These are phyloP conservation scores for Wickerhamiella dianesei DNA, from an alignment of 805 yeast species.

Conservation along the genomic window DNA sequence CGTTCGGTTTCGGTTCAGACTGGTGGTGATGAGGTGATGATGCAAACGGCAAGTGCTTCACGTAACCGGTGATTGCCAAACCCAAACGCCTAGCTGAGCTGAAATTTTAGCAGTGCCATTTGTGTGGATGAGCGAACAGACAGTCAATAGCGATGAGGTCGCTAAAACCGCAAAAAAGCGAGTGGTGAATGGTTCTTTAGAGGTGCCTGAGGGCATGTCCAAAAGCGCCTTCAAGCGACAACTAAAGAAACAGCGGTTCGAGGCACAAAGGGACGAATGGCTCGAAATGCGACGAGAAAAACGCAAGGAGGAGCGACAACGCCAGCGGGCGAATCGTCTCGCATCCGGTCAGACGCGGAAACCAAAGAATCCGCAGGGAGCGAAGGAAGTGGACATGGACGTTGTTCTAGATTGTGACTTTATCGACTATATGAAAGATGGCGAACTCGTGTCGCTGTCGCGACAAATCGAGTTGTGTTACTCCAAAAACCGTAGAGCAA, in stretches of 20 bases:
- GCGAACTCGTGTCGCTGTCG: conserved; percentile 53
- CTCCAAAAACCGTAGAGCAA: conserved; percentile 56
- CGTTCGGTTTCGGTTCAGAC: too few relatives aligned
- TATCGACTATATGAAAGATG: conserved; percentile 76
- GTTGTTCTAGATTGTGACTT: conserved; percentile 81
- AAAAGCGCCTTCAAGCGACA: conserved; percentile 71
- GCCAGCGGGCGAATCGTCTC: conserved; percentile 4
- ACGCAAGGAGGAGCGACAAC: conserved; percentile 25
- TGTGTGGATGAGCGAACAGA: background rate
- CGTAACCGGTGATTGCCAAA: too few relatives aligned
- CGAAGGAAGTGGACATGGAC: conserved; percentile 28
- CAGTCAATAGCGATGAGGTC: too few relatives aligned
- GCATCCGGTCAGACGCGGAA: conserved; percentile 3
- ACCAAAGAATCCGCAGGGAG: conserved; percentile 2
- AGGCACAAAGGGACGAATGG: conserved; percentile 49
- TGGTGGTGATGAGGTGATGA: too few relatives aligned
- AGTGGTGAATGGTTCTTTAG: conserved; percentile 4
- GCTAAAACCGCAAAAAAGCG: background rate
- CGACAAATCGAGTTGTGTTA: conserved; percentile 74
- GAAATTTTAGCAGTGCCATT: background rate
- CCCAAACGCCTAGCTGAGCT: background rate
- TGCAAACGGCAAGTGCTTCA: background rate
- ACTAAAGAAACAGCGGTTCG: conserved; percentile 45
- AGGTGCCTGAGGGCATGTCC: conserved; percentile 75
- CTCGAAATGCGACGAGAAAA: conserved; percentile 40